Conservation (phyloP, 768 basidiomycete genomes). For the Amanita rimosa region DNA sequence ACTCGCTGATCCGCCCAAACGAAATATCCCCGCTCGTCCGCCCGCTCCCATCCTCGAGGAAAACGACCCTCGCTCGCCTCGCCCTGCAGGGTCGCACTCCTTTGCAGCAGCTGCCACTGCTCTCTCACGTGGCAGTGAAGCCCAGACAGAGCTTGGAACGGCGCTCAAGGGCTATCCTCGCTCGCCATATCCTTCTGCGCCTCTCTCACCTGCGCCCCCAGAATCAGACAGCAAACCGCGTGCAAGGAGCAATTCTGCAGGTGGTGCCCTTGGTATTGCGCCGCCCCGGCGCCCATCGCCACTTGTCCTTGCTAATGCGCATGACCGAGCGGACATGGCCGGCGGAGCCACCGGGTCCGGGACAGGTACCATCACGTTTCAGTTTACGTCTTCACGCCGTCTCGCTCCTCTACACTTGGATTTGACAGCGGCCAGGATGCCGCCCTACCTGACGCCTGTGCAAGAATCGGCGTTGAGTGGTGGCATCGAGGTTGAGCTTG, state of each 20-base stretch:
- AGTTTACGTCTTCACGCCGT: conserved; percentile 2
- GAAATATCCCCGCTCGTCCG: neutral
- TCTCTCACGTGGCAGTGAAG: conserved; percentile 4
- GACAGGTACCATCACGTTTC: conserved; percentile 6
- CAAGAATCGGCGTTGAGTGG: neutral
- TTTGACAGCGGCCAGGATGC: neutral
- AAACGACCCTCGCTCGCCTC: conserved; percentile 30
- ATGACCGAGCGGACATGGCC: neutral
- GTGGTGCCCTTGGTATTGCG: neutral
- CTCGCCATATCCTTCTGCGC: conserved; percentile 30
- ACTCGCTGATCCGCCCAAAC: conserved; percentile 21
- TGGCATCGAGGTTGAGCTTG: neutral
- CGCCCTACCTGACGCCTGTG: neutral
- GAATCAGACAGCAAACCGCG: conserved; percentile 11
- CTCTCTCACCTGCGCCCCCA: conserved; percentile 13
- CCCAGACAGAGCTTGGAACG: conserved; percentile 15
- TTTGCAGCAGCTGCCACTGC: conserved; percentile 10
- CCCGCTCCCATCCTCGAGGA: conserved; percentile 8
- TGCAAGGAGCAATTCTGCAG: conserved; percentile 4
- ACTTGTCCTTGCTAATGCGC: too few relatives aligned
- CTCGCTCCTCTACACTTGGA: conserved; percentile 5
- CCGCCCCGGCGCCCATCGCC: too few relatives aligned
- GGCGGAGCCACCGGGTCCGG: conserved; percentile 4
- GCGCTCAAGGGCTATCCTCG: conserved; percentile 25
- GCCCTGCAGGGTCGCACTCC: conserved; percentile 12